Conservation (phyloP, 148 eudicot genomes). For the Chenopodium quinoa region DNA sequence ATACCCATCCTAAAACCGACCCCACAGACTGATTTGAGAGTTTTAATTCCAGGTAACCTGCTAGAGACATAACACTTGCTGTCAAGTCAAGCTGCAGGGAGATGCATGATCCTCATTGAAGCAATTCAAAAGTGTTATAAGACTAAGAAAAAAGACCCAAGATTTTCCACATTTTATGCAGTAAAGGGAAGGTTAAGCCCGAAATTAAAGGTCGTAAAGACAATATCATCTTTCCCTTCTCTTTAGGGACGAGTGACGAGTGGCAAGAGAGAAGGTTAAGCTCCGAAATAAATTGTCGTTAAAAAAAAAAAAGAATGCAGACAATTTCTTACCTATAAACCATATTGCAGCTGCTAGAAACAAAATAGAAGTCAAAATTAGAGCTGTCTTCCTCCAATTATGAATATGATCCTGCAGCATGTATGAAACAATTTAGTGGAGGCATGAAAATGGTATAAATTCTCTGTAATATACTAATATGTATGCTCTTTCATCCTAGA, state of each 20-base stretch:
- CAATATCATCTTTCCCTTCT: too few relatives aligned
- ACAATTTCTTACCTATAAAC: conserved; percentile 56
- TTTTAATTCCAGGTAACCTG: not conserved
- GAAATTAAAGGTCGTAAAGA: too few relatives aligned
- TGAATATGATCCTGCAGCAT: conserved; percentile 66
- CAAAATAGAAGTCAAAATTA: conserved; percentile 66
- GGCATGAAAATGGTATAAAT: not conserved
- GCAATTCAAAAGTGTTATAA: too few relatives aligned
- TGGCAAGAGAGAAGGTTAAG: not conserved
- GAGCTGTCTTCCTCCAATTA: conserved; percentile 81
- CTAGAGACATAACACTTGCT: not conserved
- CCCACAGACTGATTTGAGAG: not conserved
- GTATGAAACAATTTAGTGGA: not conserved
- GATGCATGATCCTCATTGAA: not conserved
- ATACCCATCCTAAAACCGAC: not conserved
- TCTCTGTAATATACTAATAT: not conserved
- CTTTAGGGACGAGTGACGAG: not conserved
- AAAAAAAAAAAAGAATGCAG: not conserved
- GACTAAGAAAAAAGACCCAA: too few relatives aligned
- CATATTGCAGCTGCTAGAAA: conserved; percentile 83
- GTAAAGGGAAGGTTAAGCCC: too few relatives aligned
- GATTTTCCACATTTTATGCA: too few relatives aligned
- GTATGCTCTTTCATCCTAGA: not conserved
- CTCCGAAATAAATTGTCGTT: not conserved
- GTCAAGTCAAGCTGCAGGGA: not conserved